Percentiles rank a stretch among this genome's conserved stretches.
These are phyloP conservation scores for Flammula alnicola DNA, from an alignment of 1,284 basidiomycete species.

Conservation along the genomic window DNA sequence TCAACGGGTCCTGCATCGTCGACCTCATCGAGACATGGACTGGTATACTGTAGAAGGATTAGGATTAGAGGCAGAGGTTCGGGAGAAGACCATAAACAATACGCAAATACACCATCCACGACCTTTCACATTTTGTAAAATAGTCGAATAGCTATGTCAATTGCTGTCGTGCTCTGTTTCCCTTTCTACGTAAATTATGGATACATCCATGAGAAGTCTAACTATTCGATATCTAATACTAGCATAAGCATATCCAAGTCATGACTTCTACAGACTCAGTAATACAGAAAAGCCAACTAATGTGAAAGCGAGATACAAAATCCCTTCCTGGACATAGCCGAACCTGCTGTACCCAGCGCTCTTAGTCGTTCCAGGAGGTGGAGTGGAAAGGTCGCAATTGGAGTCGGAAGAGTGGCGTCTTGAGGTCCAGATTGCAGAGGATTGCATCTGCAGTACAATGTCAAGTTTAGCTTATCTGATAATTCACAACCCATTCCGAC, in stretches of 20 bases:
- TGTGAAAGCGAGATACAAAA: neutral
- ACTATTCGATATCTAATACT: too few relatives aligned
- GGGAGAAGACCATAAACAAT: too few relatives aligned
- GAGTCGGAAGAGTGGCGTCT: conserved; percentile 34
- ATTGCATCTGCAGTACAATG: conserved; percentile 38
- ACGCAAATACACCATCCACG: too few relatives aligned
- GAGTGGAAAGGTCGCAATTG: conserved; percentile 27
- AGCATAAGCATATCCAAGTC: too few relatives aligned
- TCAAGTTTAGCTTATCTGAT: too few relatives aligned
- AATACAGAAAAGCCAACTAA: neutral
- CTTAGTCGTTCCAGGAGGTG: neutral
- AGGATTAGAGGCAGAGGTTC: neutral
- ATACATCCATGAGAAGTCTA: too few relatives aligned
- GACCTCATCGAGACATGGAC: conserved; percentile 88
- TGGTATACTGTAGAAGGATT: conserved; percentile 40
- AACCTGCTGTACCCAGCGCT: neutral
- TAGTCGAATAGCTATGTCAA: too few relatives aligned
- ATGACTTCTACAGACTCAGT: neutral
- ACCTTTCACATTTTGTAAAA: too few relatives aligned
- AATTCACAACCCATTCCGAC: neutral
- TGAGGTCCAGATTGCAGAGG: conserved; percentile 41
- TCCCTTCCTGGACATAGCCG: neutral
- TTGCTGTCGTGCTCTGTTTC: too few relatives aligned
- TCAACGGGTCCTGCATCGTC: conserved; percentile 85
- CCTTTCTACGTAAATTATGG: too few relatives aligned